Base-by-base conservation (phyloP, 495 filamentous ascomycete species). In the Neurospora sp. region DNA sequence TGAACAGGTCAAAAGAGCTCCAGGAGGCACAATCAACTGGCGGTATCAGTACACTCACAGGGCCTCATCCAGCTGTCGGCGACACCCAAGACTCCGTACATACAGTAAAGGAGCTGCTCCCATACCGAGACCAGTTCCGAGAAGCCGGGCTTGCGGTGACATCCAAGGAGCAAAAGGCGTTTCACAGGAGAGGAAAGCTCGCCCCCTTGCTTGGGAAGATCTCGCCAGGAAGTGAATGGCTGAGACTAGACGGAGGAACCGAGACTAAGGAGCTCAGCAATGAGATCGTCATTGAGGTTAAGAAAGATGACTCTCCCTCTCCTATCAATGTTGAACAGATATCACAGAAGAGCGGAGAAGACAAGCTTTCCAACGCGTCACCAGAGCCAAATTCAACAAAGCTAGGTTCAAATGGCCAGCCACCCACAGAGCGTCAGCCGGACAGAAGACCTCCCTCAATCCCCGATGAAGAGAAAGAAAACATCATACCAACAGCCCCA, bases 71-170 rank as follows among this genome's bases (percentile, higher is more conserved):
- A 0, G 81, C 81, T 5, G 75, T 77, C 9, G 77, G 75, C 0
- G 78, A 81, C 9, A 80, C 79, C 0, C 80, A 78, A 14, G 69
- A 75, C 8, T 87, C 85, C 20, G 75, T 82, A 23, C 77, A 82
- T 69, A 86, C 86, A 6, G 80, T 88, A 1, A 77, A 83, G 38
- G 83, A 83, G 69, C 76, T 86, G 11, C 71, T 84, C 10, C 85
- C 85, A 12, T 86, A 83, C 69, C 81, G 76, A 71, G 74, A 82
- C 5, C 78, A 88, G 66, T 85, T 88, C 46, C 78, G 76, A 72
- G 78, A 79, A 59, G 84, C 83, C 39, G 86, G 85, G 1, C 83
- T 88, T 48, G 85, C 85, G 0, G 82, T 87, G 5, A 87, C 86
- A 35, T 86, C 86, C 14, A 71, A 73, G 3, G 85, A 86, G 16